phyloP scores from a whole-genome alignment of 768 basidiomycete species.

The Coprinopsis sp. region DNA sequence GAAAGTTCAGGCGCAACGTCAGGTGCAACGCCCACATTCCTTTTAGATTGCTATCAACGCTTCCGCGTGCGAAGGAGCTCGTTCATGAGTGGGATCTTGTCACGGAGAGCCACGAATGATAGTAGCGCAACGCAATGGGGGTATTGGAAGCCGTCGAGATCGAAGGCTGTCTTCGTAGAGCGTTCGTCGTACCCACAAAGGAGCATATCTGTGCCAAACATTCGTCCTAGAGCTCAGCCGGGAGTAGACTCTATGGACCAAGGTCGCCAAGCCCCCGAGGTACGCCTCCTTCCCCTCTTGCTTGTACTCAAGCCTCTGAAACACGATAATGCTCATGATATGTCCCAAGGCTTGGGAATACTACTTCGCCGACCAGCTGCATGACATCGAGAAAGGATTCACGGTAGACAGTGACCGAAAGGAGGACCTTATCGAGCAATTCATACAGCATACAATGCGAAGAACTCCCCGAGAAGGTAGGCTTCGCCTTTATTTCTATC shows the following conservation, averaged over 20 bases:
- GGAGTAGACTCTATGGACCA: slow-evolving; percentile 94
- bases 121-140: no score
- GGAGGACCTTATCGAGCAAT: slow-evolving; percentile 90
- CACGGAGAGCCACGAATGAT: no score
- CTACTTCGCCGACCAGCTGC: slow-evolving; percentile 94
- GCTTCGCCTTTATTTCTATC: no score
- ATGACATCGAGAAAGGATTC: slow-evolving; percentile 93
- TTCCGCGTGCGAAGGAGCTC: no score
- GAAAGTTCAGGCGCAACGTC: no score
- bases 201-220: slow-evolving; percentile 96
- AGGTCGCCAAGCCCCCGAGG: slow-evolving; percentile 92
- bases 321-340: no score
- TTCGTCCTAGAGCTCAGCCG: slow-evolving; percentile 86
- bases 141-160: slow-evolving; percentile 85
- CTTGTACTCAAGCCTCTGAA: no score
- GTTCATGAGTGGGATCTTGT: no score
- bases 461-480: slow-evolving; percentile 92
- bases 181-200: slow-evolving; percentile 91
- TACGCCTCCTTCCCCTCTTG: no score
- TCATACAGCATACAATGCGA: slow-evolving; percentile 79
- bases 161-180: slow-evolving; percentile 86
- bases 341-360: no score
- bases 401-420: slow-evolving; percentile 95
- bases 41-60: no score
- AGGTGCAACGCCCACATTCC: no score